phyloP scores from a whole-genome alignment of 805 yeast genomes.

The Hanseniaspora taiwanica region DNA sequence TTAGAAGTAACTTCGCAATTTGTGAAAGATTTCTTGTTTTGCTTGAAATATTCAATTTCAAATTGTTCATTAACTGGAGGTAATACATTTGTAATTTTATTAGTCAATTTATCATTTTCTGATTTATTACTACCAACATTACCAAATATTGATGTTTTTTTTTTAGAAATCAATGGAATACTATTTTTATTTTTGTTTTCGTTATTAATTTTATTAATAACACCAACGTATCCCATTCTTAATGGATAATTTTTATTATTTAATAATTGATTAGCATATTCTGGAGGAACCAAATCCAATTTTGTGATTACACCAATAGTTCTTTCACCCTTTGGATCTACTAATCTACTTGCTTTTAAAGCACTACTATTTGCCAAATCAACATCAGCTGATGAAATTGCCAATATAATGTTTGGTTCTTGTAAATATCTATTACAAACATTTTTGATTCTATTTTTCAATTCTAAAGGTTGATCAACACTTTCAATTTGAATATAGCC shows the following conservation, averaged over 20 bases:
- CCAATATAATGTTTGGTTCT: constrained; percentile 86
- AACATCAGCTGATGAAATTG: constrained; percentile 95
- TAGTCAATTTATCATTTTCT: neutral
- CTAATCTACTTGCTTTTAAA: constrained; percentile 70
- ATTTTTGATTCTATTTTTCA: constrained; percentile 64
- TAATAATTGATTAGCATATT: constrained; percentile 51
- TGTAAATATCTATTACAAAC: constrained; percentile 78
- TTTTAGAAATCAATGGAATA: no score
- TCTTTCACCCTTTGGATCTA: constrained; percentile 91
- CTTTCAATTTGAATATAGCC: constrained; percentile 97
- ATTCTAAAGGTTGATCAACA: constrained; percentile 82
- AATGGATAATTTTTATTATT: constrained; percentile 77
- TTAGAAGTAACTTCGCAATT: constrained; percentile 69
- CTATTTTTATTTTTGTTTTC: neutral
- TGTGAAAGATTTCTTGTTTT: constrained; percentile 41
- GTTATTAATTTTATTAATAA: constrained; percentile 70
- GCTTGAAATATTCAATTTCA: constrained; percentile 51
- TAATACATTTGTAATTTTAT: neutral
- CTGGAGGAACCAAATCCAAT: constrained; percentile 76
- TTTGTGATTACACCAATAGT: constrained; percentile 95
- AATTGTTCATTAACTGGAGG: constrained; percentile 42
- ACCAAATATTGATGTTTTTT: neutral
- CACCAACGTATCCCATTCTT: constrained; percentile 96
- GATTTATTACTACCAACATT: neutral
- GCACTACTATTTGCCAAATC: constrained; percentile 96